phyloP scores from a whole-genome alignment of 352 stramenopile genomes.

The Pythium rishiriense region DNA sequence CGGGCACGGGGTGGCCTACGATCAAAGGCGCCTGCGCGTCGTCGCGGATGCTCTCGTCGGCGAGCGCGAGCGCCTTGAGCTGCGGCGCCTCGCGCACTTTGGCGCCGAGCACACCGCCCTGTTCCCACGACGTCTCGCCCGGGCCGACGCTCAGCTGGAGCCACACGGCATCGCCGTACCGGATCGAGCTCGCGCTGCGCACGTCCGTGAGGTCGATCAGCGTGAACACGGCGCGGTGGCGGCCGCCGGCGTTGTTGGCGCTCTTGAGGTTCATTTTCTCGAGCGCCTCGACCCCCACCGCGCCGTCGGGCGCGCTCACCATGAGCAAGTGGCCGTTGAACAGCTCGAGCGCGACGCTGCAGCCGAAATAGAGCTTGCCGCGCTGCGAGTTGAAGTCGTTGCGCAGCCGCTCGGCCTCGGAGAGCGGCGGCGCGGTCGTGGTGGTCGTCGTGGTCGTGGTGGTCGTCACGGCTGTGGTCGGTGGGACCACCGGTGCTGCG shows the following conservation, averaged over 20 bases:
- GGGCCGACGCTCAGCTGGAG: conserved; percentile 68
- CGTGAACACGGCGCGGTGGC: conserved; percentile 68
- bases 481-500: too few relatives aligned
- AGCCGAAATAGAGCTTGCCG: conserved; percentile 63
- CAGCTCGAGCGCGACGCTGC: conserved; percentile 65
- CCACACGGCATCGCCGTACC: conserved; percentile 78
- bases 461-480: too few relatives aligned
- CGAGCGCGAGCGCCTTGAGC: conserved; percentile 58
- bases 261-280: conserved; percentile 50
- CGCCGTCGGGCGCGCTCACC: conserved; percentile 58
- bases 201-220: conserved; percentile 66
- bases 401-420: conserved; percentile 61
- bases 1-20: conserved; percentile 59
- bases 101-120: conserved; percentile 67
- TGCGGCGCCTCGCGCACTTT: conserved; percentile 76
- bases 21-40: conserved; percentile 41
- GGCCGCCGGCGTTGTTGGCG: conserved; percentile 47
- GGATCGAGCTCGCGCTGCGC: conserved; percentile 62
- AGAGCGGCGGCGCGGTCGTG: not conserved
- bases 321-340: conserved; percentile 81
- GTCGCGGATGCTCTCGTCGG: conserved; percentile 49
- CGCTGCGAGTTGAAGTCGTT: conserved; percentile 75
- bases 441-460: not conserved
- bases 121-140: conserved; percentile 70
- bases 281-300: conserved; percentile 61